Evolutionary conservation across 2,329 filamentous ascomycete genomes (phyloP), one percentile per base, ranked within the genome.

Genomic region (Neonectria sp.): DNA sequence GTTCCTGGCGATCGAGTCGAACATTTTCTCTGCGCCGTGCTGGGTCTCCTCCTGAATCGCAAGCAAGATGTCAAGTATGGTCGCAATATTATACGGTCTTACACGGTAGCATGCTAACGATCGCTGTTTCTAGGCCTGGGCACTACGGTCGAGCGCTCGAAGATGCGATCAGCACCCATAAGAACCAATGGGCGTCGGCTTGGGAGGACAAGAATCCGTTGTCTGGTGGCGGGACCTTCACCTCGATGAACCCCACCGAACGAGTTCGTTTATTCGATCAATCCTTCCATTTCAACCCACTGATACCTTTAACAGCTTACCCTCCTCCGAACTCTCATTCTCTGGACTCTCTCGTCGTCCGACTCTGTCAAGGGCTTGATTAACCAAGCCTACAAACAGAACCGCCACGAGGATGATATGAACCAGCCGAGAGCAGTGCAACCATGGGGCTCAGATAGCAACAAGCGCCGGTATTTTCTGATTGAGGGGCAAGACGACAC

Each of bases 61-160:
- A 98, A 99, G 86, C 97, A 99, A 80, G 95, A 97, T 83, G 93
- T 98, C 79, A 97, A 99, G 96, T 98, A 89, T 82, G 94, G 71
- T 70, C n/a, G 15, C 15, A 48, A 56, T 21, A 29, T 60, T 31
- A 37, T 37, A 24, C 33, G 11, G 29, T 13, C 31, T n/a, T 33
- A 66, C 12, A 27, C 31, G 55, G 52, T 21, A 60, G 21, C 21
- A 46, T 65, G 60, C 68, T 75, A 51, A 71, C 72, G 69, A 61
- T 71, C 48, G 57, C 46, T 76, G 73, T 64, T 68, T 25, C 11
- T 73, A 99, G 96, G 82, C 90, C 93, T 74, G 95, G 94, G 58
- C 96, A 99, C 80, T 97, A 98, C 80, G 92, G 92, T 75, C 92
- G 96, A 77, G 96, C 97, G 29, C 86, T 99, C 55, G 97, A 99